These are phyloP conservation scores for Podaxis mareebaensis DNA, from an alignment of 768 basidiomycete species.

Conservation along the genomic window DNA sequence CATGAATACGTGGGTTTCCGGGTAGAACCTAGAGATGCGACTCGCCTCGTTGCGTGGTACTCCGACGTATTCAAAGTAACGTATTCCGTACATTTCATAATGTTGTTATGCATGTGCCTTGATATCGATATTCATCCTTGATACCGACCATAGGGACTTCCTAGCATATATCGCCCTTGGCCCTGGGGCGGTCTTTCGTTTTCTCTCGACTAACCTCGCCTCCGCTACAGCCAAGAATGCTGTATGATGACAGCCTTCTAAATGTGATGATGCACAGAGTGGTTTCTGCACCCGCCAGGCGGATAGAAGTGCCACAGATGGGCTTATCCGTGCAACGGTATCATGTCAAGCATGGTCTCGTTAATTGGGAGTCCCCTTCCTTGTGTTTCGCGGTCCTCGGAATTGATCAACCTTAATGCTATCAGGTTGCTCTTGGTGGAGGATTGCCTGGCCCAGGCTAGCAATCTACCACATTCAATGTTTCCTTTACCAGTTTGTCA, in stretches of 20 bases:
- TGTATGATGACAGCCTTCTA: not conserved
- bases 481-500: too few species aligned
- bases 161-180: slow-evolving; percentile 37
- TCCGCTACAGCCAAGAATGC: not conserved
- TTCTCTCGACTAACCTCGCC: not conserved
- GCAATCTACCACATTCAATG: too few species aligned
- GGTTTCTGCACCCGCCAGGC: too few species aligned
- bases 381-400: too few species aligned
- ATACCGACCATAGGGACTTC: slow-evolving; percentile 72
- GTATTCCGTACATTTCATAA: slow-evolving; percentile 64
- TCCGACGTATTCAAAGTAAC: slow-evolving; percentile 72
- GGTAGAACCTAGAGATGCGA: slow-evolving; percentile 64
- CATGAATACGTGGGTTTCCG: slow-evolving; percentile 80
- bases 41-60: not conserved
- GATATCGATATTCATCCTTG: slow-evolving; percentile 45
- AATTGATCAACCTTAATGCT: too few species aligned
- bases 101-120: slow-evolving; percentile 67
- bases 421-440: too few species aligned
- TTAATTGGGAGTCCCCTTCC: too few species aligned
- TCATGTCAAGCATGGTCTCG: too few species aligned
- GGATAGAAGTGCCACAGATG: too few species aligned
- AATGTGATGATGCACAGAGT: too few species aligned
- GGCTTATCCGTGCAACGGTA: too few species aligned
- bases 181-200: slow-evolving; percentile 18
- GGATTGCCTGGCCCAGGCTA: too few species aligned